A percentile compares a stretch with the other conserved stretches of the same genome.
phyloP scores from a whole-genome alignment of 164 flowering plant genomes.

The Akebia trifoliata region DNA sequence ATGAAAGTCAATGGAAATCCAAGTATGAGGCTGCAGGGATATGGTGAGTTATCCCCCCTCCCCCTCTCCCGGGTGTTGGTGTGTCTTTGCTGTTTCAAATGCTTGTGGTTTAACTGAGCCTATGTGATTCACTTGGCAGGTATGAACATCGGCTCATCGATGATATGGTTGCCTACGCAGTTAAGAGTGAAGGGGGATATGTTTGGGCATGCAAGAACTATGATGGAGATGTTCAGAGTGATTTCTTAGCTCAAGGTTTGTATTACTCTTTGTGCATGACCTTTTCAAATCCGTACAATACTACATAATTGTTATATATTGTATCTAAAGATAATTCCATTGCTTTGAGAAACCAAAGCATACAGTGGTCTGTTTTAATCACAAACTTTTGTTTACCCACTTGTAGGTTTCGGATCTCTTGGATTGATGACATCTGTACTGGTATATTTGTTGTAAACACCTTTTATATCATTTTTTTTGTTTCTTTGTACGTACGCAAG shows the following conservation, averaged over 20 bases:
- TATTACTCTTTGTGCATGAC: not conserved
- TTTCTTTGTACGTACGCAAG: not conserved
- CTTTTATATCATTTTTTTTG: not conserved
- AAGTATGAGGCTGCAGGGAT: constrained; percentile 80
- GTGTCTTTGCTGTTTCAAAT: not conserved
- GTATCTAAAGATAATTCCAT: no score
- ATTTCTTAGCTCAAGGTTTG: constrained; percentile 95
- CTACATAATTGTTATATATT: not conserved
- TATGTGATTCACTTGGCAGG: constrained; percentile 35
- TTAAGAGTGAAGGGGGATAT: constrained; percentile 95
- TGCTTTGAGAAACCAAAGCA: constrained; percentile 1
- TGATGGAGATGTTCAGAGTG: constrained; percentile 99
- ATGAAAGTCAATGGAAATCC: constrained; percentile 70
- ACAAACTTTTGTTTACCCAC: constrained; percentile 5
- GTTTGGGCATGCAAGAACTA: constrained; percentile 99
- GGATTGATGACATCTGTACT: constrained; percentile 96
- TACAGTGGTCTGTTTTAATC: not conserved
- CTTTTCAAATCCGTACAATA: not conserved
- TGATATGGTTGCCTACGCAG: constrained; percentile 98
- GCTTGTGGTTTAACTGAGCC: not conserved
- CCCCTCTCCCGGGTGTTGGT: no score
- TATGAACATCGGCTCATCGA: constrained; percentile 96
- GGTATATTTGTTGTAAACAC: constrained; percentile 41
- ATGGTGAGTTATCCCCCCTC: constrained; percentile 58
- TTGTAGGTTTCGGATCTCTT: constrained; percentile 90